phyloP scores from a whole-genome alignment of 441 rosid species.

The Flueggea neowawraea region DNA sequence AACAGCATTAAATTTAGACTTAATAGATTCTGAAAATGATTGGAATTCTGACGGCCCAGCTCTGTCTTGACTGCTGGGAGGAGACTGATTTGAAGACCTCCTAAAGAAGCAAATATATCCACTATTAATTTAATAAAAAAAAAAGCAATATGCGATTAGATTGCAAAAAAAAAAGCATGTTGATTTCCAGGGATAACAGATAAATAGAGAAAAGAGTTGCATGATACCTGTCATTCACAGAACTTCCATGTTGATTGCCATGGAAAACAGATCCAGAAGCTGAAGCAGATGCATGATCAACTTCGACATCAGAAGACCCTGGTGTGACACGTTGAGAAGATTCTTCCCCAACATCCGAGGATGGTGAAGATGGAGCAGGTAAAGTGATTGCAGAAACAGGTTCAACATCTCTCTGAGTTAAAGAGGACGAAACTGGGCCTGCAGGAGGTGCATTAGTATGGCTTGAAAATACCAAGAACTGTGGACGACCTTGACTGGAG shows the following conservation, averaged over 20 bases:
- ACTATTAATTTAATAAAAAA: constrained; percentile 7
- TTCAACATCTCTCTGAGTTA: constrained; percentile 53
- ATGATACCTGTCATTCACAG: constrained; percentile 45
- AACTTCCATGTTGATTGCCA: constrained; percentile 27
- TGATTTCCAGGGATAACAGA: neutral
- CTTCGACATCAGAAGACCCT: constrained; percentile 27
- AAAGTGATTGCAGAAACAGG: constrained; percentile 29
- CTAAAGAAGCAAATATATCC: constrained; percentile 11
- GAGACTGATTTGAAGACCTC: constrained; percentile 54
- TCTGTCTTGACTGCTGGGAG: constrained; percentile 64
- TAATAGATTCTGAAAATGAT: constrained; percentile 78
- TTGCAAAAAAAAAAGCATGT: neutral
- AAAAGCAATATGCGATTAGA: neutral
- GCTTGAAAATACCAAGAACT: constrained; percentile 66
- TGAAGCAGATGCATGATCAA: constrained; percentile 39
- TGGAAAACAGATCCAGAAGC: constrained; percentile 43
- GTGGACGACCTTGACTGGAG: constrained; percentile 69
- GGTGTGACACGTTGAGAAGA: constrained; percentile 30
- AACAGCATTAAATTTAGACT: constrained; percentile 69
- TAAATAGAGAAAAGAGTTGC: constrained; percentile 3
- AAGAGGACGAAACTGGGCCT: constrained; percentile 51
- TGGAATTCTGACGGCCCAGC: constrained; percentile 86
- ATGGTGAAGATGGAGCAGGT: constrained; percentile 39
- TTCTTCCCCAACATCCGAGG: constrained; percentile 37
- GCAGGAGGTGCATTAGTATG: constrained; percentile 47